These are phyloP conservation scores for Leucaena leucocephala DNA, from an alignment of 306 rosid species.

Conservation along the genomic window DNA sequence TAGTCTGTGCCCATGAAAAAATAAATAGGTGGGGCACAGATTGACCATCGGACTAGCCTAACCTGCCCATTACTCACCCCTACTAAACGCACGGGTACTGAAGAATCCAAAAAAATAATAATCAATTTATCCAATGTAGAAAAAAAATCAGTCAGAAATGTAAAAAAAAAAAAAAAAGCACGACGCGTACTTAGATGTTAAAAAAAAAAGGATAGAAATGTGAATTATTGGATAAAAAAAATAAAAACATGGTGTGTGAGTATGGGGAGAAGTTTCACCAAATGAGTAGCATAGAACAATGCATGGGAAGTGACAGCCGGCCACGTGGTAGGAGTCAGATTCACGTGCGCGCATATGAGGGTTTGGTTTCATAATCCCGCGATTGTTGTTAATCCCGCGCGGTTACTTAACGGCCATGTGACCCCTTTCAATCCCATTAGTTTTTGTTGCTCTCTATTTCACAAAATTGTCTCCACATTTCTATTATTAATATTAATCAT, in stretches of 20 bases:
- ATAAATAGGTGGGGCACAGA: too few species aligned
- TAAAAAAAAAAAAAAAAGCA: too few species aligned
- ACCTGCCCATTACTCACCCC: too few species aligned
- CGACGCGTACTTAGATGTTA: too few species aligned
- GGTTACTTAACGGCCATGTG: conserved; percentile 40
- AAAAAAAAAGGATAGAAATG: neutral
- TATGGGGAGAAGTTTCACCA: neutral
- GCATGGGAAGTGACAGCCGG: conserved; percentile 55
- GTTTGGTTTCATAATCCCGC: conserved; percentile 34
- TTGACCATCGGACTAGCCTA: too few species aligned
- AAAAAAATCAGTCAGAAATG: too few species aligned
- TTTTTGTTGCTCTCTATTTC: neutral
- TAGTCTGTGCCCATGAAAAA: too few species aligned
- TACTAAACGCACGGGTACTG: too few species aligned
- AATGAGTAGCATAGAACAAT: conserved; percentile 6
- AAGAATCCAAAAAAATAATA: too few species aligned
- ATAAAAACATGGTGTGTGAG: neutral
- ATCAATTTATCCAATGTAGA: neutral
- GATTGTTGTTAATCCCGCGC: conserved; percentile 35
- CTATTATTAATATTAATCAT: neutral
- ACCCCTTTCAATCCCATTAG: neutral
- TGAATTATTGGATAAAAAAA: neutral
- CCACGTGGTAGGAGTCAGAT: conserved; percentile 58
- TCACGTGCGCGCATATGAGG: conserved; percentile 77
- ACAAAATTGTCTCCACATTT: neutral